A percentile compares a stretch with the other conserved stretches of the same genome.
Conservation (phyloP, 2,329 filamentous ascomycete genomes). For the Tolypocladium tundrense region DNA sequence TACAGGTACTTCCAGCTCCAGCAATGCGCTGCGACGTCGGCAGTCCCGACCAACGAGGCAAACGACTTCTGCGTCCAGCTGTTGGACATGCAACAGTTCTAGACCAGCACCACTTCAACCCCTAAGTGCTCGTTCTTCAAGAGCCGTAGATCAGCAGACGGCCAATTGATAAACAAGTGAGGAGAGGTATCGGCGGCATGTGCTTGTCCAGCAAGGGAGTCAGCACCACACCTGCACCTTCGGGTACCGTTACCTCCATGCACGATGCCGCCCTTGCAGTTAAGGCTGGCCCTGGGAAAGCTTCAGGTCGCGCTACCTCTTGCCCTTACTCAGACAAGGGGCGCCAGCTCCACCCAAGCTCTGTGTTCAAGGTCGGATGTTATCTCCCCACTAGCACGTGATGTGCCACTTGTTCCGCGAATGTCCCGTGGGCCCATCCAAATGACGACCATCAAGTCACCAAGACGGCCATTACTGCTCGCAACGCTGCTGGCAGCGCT, state of each 20-base stretch:
- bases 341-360: background rate
- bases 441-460: background rate
- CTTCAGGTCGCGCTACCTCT: background rate
- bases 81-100: background rate
- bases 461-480: background rate
- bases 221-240: background rate
- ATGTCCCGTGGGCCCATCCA: background rate
- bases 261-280: background rate
- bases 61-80: background rate
- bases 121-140: background rate
- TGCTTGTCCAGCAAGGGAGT: background rate
- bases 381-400: background rate
- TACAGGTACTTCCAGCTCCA: background rate
- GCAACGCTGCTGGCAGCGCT: conserved; percentile 1
- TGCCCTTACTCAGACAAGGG: background rate
- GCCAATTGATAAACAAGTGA: background rate
- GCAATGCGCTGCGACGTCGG: background rate
- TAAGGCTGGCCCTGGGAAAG: background rate
- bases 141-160: background rate
- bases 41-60: background rate
- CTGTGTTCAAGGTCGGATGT: background rate
- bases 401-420: background rate
- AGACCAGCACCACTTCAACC: background rate
- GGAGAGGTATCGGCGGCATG: background rate
- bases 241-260: background rate